Percentiles rank a stretch among this genome's conserved stretches.
phyloP scores from a whole-genome alignment of 495 filamentous ascomycete genomes.

The Podospora didyma region DNA sequence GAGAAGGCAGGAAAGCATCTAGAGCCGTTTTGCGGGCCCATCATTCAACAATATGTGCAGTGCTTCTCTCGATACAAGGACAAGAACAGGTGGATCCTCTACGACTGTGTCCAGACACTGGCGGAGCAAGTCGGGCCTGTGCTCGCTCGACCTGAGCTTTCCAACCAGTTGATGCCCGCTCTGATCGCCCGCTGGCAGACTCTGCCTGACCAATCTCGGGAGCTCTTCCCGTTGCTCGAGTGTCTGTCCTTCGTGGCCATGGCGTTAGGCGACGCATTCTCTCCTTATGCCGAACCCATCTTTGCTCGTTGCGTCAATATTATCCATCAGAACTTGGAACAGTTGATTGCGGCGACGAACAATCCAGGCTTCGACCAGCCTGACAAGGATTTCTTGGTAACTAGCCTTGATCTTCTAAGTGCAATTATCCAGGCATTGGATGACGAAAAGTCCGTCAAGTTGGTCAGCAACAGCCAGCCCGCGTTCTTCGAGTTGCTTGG shows the following conservation, averaged over 20 bases:
- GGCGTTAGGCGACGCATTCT: constrained; percentile 77
- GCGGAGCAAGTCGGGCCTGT: constrained; percentile 85
- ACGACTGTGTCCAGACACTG: constrained; percentile 97
- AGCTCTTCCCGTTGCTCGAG: constrained; percentile 91
- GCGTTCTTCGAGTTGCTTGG: constrained; percentile 85
- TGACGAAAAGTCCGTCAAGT: constrained; percentile 63
- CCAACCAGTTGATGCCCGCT: constrained; percentile 88
- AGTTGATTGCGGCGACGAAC: constrained; percentile 58
- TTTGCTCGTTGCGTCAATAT: constrained; percentile 85
- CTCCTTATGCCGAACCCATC: constrained; percentile 77
- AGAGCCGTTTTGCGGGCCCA: constrained; percentile 80
- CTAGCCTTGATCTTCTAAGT: constrained; percentile 90
- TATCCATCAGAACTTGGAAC: constrained; percentile 84
- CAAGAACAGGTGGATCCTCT: constrained; percentile 97
- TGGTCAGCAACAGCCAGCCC: constrained; percentile 71
- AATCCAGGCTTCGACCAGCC: constrained; percentile 70
- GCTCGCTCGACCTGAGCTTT: constrained; percentile 70
- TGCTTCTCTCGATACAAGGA: constrained; percentile 97
- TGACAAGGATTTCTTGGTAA: constrained; percentile 96
- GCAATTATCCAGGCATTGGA: constrained; percentile 92
- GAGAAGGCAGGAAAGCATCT: constrained; percentile 82
- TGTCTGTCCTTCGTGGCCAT: constrained; percentile 92
- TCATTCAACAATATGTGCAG: constrained; percentile 84
- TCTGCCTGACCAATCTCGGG: constrained; percentile 82
- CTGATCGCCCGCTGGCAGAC: constrained; percentile 86